Percentiles rank a stretch among this genome's conserved stretches.
phyloP scores from a whole-genome alignment of 2,329 filamentous ascomycete genomes.

The Pseudonectria buxi region DNA sequence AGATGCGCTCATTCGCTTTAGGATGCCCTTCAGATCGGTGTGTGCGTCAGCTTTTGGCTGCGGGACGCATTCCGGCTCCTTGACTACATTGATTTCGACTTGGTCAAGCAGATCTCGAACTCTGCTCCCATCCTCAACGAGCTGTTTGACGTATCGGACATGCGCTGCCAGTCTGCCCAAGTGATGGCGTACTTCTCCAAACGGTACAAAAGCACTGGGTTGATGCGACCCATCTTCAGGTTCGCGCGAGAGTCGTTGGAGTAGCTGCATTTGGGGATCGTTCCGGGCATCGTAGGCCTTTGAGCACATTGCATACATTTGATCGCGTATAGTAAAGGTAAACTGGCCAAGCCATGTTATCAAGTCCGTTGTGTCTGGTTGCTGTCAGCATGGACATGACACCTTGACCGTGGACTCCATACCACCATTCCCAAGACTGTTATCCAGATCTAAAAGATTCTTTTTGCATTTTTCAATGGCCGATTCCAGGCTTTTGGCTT shows the following conservation, averaged over 20 bases:
- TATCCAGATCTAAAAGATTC: conserved; percentile 1
- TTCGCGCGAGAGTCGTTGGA: conserved; percentile 8
- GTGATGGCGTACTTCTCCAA: conserved; percentile 30
- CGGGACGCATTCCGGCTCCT: conserved; percentile 3
- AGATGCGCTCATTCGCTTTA: conserved; percentile 24
- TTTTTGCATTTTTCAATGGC: conserved; percentile 8
- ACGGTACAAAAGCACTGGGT: conserved; percentile 5
- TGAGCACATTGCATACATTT: conserved; percentile 4
- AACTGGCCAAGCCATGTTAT: conserved; percentile 10
- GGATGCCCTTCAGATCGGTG: conserved; percentile 24
- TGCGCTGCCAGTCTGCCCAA: conserved; percentile 40
- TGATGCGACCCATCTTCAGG: background rate
- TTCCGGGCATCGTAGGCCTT: conserved; percentile 11
- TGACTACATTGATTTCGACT: conserved; percentile 21
- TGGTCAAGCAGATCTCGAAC: conserved; percentile 27
- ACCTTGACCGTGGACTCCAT: background rate
- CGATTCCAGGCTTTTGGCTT: conserved; percentile 11
- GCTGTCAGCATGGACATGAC: background rate
- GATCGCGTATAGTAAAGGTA: background rate
- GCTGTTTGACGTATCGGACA: conserved; percentile 29
- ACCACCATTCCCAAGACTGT: conserved; percentile 3
- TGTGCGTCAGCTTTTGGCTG: conserved; percentile 20
- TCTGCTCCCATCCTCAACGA: conserved; percentile 28
- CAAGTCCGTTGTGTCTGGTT: conserved; percentile 2
- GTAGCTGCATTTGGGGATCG: conserved; percentile 10